Base-by-base conservation (phyloP, 2,329 filamentous ascomycete species). In the Fusarium proliferatum region DNA sequence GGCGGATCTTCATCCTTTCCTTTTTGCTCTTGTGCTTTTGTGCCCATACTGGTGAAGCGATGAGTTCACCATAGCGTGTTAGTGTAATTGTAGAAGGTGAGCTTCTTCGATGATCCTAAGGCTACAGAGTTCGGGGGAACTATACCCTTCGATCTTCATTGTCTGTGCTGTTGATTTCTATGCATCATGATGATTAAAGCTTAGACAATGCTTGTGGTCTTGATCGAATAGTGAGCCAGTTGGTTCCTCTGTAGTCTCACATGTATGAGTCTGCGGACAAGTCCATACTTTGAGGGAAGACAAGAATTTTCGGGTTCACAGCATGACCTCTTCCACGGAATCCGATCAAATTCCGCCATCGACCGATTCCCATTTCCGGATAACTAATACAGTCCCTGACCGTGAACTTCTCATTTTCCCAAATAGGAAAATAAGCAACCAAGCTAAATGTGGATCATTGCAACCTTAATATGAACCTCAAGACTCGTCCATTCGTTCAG, bases 371-470 rank as follows among this genome's bases (percentile, higher is more conserved):
- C 15, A 10, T 36, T 19, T 15, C n/a, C 15, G 4, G 2, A 36
- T 28, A 53, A 23, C 21, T n/a, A 17, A 19, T 28, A 23, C 28
- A 34, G 7, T 6, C 26, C 26, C 33, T 53, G 41, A 13, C 5
- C 21, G 21, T 60, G 57, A 55, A 55, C 17, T 6, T 55, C 46
- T 42, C 36, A 61, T 55, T 61, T 61, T 55, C 58, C 58, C 12
- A 61, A 55, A 34, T 61, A 61, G 58, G 58, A 55, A 61, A 61
- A 61, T 53, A 36, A 61, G 58, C 36, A 61, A 55, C 12, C 13
- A n/a, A 42, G 36, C 58, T 55, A 42, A 61, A 30, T 30, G 46
- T 61, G 48, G 58, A 61, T 30, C 46, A 42, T 26, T 26, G 5
- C 41, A 56, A 26, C 55, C 23, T 48, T n/a, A 36, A 36, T 16